Percentiles rank a stretch among this genome's conserved stretches.
Conservation (phyloP, 179 eudicot genomes). For the Spergularia azorica region DNA sequence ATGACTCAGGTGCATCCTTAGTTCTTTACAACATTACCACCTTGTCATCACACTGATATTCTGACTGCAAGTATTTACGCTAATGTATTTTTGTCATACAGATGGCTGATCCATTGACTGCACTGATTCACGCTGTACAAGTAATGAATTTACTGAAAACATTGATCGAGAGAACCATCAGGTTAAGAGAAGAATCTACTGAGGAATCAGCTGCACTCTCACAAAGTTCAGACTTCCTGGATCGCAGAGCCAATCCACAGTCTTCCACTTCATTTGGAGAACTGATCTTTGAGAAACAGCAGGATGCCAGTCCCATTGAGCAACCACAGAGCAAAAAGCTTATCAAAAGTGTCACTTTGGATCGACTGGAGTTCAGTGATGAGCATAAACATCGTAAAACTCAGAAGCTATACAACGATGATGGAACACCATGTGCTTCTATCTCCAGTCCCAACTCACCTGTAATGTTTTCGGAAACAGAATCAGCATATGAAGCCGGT, state of each 20-base stretch:
- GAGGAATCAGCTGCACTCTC: constrained; percentile 15
- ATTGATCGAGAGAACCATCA: constrained; percentile 52
- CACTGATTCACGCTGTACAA: constrained; percentile 91
- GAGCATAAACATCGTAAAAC: constrained; percentile 39
- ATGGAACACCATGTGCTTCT: constrained; percentile 20
- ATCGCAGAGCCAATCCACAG: constrained; percentile 14
- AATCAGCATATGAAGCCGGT: constrained; percentile 1
- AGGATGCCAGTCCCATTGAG: background rate
- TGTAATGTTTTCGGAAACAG: background rate
- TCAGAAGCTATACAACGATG: constrained; percentile 29
- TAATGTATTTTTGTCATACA: constrained; percentile 34
- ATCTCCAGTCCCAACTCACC: constrained; percentile 24
- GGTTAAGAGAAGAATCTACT: constrained; percentile 51
- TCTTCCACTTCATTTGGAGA: constrained; percentile 23
- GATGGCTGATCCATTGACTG: constrained; percentile 96
- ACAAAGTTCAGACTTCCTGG: constrained; percentile 8
- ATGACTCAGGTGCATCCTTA: constrained; percentile 79
- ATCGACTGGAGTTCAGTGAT: constrained; percentile 40
- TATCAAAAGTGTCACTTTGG: constrained; percentile 38
- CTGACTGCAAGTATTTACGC: background rate
- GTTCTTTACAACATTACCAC: background rate
- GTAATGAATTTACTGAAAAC: constrained; percentile 88
- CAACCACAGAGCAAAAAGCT: constrained; percentile 21
- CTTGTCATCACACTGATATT: background rate
- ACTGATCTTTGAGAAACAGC: constrained; percentile 14